Evolutionary conservation across 2,329 filamentous ascomycete genomes (phyloP), one percentile per base, ranked within the genome.

Genomic region (Chaetomium sp.): DNA sequence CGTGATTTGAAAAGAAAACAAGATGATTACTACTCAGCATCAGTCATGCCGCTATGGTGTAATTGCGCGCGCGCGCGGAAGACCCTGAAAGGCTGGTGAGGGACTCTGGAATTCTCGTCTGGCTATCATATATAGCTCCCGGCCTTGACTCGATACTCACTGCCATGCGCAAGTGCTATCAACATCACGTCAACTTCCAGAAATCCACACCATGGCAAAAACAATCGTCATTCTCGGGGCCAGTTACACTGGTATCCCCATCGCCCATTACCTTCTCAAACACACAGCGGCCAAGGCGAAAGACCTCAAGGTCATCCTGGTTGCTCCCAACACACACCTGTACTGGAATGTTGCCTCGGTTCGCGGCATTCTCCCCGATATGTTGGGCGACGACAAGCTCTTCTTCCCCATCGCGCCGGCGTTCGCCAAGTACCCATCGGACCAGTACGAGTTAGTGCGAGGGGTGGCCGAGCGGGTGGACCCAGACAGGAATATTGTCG

Each of bases 221-320:
- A 74, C 73, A 13, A 77, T 85, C 58, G 79, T 85, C 49, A 75
- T 85, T 58, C 77, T 85, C 4, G 83, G 83, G 38, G 81, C 80
- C 38, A 80, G 81, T 72, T 72, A 78, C 49, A 76, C 78, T 47
- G 82, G 82, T 65, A 69, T 83, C 55, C 78, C 80, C 21, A 69
- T 82, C 42, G 79, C 83, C 56, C 83, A 84, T 72, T 80, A 83
- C 70, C 78, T 83, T 33, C 78, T 84, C 71, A 79, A 80, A 62
- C 77, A 78, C 67, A 75, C 75, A 0, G 73, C 80, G 2, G 72
- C 78, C 27, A 77, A 77, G 54, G 73, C 75, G 35, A 70, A 76
- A 8, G 77, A 78, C 64, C 74, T 75, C 50, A 72, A 72, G 54
- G 71, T 74, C 21, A 60, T 74, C 13, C 59, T 74, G 19, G 72